Base-by-base conservation (phyloP, 2,329 filamentous ascomycete species). In the Trichoderma lentiforme region DNA sequence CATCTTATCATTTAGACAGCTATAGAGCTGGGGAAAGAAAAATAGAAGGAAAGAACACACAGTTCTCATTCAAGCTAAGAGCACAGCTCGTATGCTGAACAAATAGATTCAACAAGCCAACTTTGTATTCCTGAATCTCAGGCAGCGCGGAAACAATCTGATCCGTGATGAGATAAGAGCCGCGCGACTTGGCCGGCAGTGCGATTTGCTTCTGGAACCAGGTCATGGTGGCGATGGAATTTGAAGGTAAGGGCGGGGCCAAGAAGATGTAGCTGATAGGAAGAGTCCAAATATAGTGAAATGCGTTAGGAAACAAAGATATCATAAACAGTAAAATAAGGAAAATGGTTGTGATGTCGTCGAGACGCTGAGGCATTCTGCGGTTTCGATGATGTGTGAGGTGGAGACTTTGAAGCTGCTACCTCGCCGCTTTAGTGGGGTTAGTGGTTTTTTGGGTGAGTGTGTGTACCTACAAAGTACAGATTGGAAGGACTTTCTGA, bases 81-180 rank as follows among this genome's bases (percentile, higher is more conserved):
- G 93, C 96, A 82, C 94, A 97, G 78, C 90, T 94, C 6, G 96
- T 99, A 83, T 99, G 96, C 83, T 99, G 95, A 70, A 98, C 87
- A 81, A 98, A 99, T 61, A 99, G 87, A 81, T 97, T 91, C 74
- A 98, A 84, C 73, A 97, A 83, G 58, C 94, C 94, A 76, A 96
- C 89, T 81, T 95, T 95, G 88, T 97, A 97, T 75, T 89, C 81
- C 72, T 86, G 86, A 75, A 98, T 88, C 82, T 98, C 94, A 4
- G 95, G 95, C 1, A 98, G 84, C 72, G 90, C 85, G 64, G 86
- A 84, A 30, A 89, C 76, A 71, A 98, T 88, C 67, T 91, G 86
- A 80, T 95, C 90, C 65, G 95, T 98, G 77, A 98, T 88, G 73
- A 98, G 92, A 84, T 98, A 98, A 68, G 90, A 93, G 80, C 96